These are phyloP conservation scores for Diospyros kaki DNA, from an alignment of 148 eudicot species.

Conservation along the genomic window DNA sequence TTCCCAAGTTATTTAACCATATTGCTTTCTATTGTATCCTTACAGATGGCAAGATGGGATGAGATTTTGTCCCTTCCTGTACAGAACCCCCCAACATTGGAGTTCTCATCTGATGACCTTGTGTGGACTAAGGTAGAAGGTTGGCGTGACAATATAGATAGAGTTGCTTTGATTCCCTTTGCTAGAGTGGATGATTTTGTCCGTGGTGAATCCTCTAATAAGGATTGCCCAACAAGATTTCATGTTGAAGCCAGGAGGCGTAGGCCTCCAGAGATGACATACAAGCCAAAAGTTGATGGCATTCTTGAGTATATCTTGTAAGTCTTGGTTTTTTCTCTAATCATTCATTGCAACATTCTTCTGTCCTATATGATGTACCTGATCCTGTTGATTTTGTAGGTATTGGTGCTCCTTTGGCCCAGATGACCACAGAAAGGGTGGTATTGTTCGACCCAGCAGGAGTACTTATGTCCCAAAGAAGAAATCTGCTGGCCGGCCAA, in stretches of 20 bases:
- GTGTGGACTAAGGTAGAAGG: conserved; percentile 94
- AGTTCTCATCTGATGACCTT: conserved; percentile 71
- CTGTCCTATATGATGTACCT: background rate
- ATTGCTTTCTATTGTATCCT: conserved; percentile 2
- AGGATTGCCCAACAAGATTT: conserved; percentile 84
- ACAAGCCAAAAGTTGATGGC: conserved; percentile 91
- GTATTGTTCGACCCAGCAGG: conserved; percentile 89
- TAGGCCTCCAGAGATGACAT: conserved; percentile 40
- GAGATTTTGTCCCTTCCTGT: conserved; percentile 91
- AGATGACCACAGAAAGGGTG: conserved; percentile 87
- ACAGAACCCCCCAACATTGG: conserved; percentile 78
- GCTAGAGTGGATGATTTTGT: conserved; percentile 88
- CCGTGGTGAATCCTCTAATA: conserved; percentile 80
- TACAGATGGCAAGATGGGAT: conserved; percentile 97
- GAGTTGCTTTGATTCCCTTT: conserved; percentile 84
- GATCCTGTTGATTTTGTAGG: conserved; percentile 33
- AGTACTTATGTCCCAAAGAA: conserved; percentile 59
- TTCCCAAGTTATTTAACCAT: background rate
- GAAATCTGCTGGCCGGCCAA: conserved; percentile 82
- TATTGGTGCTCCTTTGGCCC: conserved; percentile 99
- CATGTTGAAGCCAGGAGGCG: conserved; percentile 93
- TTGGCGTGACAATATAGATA: conserved; percentile 73
- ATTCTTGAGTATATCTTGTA: conserved; percentile 91
- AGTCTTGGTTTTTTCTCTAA: conserved; percentile 20
- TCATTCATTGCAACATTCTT: background rate